Base-by-base conservation (phyloP, 116 monocot genomes). In the Dioscorea cayenensis region DNA sequence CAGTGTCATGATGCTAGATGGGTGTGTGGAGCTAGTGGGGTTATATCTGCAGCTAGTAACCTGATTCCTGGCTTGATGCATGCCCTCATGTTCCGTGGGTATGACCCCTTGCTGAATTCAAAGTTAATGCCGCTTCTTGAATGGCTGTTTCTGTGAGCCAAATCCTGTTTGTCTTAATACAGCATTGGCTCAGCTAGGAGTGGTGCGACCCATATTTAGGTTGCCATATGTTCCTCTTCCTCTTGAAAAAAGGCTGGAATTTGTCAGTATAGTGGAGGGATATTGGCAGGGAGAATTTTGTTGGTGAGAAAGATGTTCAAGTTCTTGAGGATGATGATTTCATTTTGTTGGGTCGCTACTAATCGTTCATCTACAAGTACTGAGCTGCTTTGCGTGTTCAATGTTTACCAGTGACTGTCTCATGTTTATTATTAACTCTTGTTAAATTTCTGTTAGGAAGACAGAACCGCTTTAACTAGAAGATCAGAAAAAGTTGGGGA, bases 161-260 rank as follows among this genome's bases (percentile, higher is more conserved):
- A 94, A 96, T 75, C 92, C 96, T 8, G 87, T 92, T 27, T 82
- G 85, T 13, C 63, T 96, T 4, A 90, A 96, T 61, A 92, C 92
- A 18, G 92, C 92, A 14, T 77, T 96, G 64, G 82, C 92, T 32
- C 90, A 92, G 77, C 74, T 88, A 13, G 86, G 90, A 20, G 77
- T 96, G 21, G 70, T 81, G 6, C 81, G 83, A 52, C 90, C 90
- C 7, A 76, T 99, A 49, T 99, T 94, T 76, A 76, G 91, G 36
- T 66, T 89, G 78, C 99, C 94, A 0, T 91, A 99, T 77, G 77
- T 78, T 62, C 93, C 99, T 52, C 86, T 91, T 55, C 76, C 90
- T 11, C 36, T 81, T 58, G 76, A 80, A 10, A 93, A 65, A n/a
- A 90, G 93, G 55, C 14, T 76, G 17, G 72, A 86, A 66, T 92